phyloP scores from a whole-genome alignment of 805 yeast species.

The Monosporozyma servazzii region DNA sequence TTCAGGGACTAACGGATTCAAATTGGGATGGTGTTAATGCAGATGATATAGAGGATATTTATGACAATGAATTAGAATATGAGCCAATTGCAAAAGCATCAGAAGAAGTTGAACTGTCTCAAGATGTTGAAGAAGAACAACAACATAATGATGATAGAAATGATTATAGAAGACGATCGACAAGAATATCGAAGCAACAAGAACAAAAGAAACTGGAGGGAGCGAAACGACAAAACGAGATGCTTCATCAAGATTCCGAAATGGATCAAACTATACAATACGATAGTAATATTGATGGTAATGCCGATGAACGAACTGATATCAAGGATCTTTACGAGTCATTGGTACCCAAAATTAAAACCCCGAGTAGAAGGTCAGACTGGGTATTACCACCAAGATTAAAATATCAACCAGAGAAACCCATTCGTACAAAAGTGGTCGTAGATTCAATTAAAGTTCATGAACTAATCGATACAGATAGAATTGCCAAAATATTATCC shows the following conservation, averaged over 20 bases:
- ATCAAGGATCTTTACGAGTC: slow-evolving; percentile 25
- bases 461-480: slow-evolving; percentile 20
- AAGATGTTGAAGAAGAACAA: background rate
- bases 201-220: slow-evolving; percentile 4
- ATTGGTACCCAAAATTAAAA: slow-evolving; percentile 22
- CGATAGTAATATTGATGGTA: slow-evolving; percentile 5
- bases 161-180: slow-evolving; percentile 9
- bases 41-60: background rate
- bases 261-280: slow-evolving; percentile 2
- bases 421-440: slow-evolving; percentile 25
- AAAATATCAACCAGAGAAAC: slow-evolving; percentile 28
- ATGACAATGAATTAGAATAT: background rate
- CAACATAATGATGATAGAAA: background rate
- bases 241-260: background rate
- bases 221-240: background rate
- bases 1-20: background rate
- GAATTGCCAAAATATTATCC: slow-evolving; percentile 22
- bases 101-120: background rate
- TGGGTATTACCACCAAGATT: slow-evolving; percentile 26
- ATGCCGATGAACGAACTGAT: slow-evolving; percentile 5
- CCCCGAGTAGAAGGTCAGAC: slow-evolving; percentile 30
- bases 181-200: slow-evolving; percentile 8
- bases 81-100: too few species aligned
- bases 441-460: slow-evolving; percentile 25
- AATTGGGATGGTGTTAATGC: background rate